Percentiles rank a stretch among this genome's conserved stretches.
phyloP scores from a whole-genome alignment of 257 asterid species.

The Lycium ferocissimum region DNA sequence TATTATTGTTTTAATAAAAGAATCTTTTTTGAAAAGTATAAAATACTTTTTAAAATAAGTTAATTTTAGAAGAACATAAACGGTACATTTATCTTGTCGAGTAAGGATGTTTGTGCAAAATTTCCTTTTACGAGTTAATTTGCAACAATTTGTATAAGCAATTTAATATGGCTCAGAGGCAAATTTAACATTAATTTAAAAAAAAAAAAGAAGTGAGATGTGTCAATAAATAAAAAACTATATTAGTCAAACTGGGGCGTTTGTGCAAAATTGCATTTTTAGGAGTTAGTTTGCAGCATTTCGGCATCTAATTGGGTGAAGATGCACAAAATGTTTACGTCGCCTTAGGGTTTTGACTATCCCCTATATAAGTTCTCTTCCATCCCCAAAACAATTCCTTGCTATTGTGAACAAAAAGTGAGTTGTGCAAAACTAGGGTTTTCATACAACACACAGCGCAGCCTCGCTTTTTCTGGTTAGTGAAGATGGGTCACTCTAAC shows the following conservation, averaged over 20 bases:
- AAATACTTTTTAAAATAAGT: too few species aligned
- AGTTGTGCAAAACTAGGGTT: slow-evolving; percentile 18
- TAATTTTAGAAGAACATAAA: too few species aligned
- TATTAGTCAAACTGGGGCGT: neutral
- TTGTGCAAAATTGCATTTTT: neutral
- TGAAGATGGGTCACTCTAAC: slow-evolving; percentile 62
- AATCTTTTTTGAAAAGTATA: too few species aligned
- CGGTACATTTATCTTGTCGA: too few species aligned
- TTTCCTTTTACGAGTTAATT: too few species aligned
- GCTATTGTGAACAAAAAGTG: neutral
- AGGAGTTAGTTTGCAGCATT: neutral
- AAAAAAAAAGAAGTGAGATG: too few species aligned
- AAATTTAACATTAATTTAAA: too few species aligned
- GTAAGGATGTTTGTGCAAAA: too few species aligned
- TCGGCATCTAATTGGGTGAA: neutral
- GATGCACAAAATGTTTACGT: neutral
- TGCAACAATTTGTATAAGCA: too few species aligned
- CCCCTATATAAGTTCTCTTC: neutral
- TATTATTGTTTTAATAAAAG: too few species aligned
- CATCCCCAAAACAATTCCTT: neutral
- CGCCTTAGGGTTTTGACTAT: neutral
- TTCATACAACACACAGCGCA: neutral
- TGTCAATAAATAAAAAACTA: too few species aligned
- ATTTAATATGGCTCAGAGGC: too few species aligned
- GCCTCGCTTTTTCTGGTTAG: neutral